Base-by-base conservation (phyloP, 1,139 yeast genomes). In the Suhomyces panamericanus region DNA sequence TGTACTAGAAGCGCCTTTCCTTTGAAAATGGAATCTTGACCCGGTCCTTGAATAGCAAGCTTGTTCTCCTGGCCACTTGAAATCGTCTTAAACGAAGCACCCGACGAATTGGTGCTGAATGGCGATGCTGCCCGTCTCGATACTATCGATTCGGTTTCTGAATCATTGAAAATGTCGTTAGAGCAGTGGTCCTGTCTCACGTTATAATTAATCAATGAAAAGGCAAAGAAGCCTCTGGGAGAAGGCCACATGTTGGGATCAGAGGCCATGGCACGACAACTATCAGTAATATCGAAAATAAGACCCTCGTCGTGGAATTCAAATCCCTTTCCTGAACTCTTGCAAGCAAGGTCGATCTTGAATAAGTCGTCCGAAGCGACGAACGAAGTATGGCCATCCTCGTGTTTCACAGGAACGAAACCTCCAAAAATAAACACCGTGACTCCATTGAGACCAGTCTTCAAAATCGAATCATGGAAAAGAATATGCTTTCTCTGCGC, bases 341-440 rank as follows among this genome's bases (percentile, higher is more conserved):
- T 48, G 12, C 57, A 43, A 6, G 61, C 57, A 26, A 73, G 53
- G 39, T 69, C 77, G 38, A 74, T 68, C 48, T 69, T 64, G 34
- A 73, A 53, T 10, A 74, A 55, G 22, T 70, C 75, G 48, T 67
- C 60, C 1, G 69, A 56, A 0, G 78, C 74, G 13, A 49, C 51
- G 48, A 72, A 73, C 3, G 35, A 38, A 14, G 55, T 54, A 16
- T 49, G 46, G 1, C 63, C 66, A 11, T 49, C 46, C 2, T 49
- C 49, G 22, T 54, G 53, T 11, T 43, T 42, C 1, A 48, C 46
- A n/a, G 55, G 43, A 11, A 49, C 46, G 48, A 74, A 74, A 3
- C 79, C 79, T 3, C 78, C 79, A 57, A 71, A 74, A 6, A 71
- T 56, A 49, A 66, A 73, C 0, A 74, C 61, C 9, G 67, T 56